Evolutionary conservation across 805 yeast genomes (phyloP), one percentile per base, ranked within the genome.

Genomic region (Lipomyces oligophaga): DNA sequence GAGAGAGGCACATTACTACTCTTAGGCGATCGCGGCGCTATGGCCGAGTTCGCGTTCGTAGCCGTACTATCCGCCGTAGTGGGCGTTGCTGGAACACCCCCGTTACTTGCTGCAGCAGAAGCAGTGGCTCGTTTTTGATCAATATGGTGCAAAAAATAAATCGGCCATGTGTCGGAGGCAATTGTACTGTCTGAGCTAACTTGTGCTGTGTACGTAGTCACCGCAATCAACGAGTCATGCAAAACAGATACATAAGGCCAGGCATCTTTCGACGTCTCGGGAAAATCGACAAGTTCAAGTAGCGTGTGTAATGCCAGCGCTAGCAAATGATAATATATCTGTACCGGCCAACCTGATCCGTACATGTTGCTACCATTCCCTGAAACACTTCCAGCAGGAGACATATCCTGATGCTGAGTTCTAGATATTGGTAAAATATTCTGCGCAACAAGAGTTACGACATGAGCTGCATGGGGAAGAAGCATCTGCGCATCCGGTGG

Each of bases 301-400:
- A 58, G 38, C n/a, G 57, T 55, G n/a, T 41, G 30, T 10, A 36
- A 46, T 10, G 59, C 49, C 8, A 58, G 45, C 24, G 45, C 56
- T 15, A 55, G 49, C 34, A 55, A 55, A 34, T 58, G 62, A 24
- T 55, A 55, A 26, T 26, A 51, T n/a, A n/a, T n/a, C n/a, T n/a
- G n/a, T 8, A 55, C 39, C 11, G 28, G 33, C 39, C 42, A 15
- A 27, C 8, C 22, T 38, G 34, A n/a, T 25, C 34, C 34, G 27
- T 15, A 19, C 30, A 36, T n/a, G n/a, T 6, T n/a, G 38, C 18
- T 13, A 41, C 28, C 22, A 5, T 6, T 8, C 7, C 6, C 27
- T 7, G 22, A 15, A 11, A 16, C 26, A 30, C 26, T 20, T 11
- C 26, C 31, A 15, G 13, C 15, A 20, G 21, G 41, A 22, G 19